These are phyloP conservation scores for Candida nanaspora DNA, from an alignment of 805 yeast genomes.

Conservation along the genomic window DNA sequence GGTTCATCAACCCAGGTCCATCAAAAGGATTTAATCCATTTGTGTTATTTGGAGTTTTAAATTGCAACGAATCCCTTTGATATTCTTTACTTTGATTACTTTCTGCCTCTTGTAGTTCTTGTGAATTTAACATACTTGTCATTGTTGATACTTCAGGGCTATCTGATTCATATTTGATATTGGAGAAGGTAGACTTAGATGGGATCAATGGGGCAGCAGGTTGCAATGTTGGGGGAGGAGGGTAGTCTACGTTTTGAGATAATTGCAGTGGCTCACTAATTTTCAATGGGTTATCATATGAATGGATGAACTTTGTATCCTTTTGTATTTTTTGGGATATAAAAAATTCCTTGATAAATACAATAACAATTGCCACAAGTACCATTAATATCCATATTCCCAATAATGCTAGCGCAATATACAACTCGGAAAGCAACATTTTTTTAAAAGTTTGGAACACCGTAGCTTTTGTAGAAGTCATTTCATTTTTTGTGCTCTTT, in stretches of 20 bases:
- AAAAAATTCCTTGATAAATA: constrained; percentile 5
- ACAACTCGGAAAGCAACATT: constrained; percentile 37
- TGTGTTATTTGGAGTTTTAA: too few species aligned
- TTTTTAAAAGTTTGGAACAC: constrained; percentile 27
- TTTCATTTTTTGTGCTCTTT: constrained; percentile 14
- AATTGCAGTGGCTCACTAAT: background rate
- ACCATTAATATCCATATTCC: constrained; percentile 43
- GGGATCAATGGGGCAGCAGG: too few species aligned
- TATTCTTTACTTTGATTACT: too few species aligned
- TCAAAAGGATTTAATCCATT: background rate
- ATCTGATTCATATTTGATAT: too few species aligned
- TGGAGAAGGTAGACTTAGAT: too few species aligned
- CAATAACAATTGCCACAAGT: constrained; percentile 10
- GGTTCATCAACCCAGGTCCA: background rate
- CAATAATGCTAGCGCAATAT: constrained; percentile 36
- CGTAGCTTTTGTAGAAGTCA: constrained; percentile 17
- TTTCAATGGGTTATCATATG: background rate
- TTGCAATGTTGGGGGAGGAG: too few species aligned
- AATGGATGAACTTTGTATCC: background rate
- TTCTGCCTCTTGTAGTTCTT: too few species aligned
- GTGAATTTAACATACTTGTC: too few species aligned
- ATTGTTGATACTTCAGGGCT: too few species aligned
- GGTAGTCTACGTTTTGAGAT: too few species aligned
- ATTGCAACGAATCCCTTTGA: too few species aligned
- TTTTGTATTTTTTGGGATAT: background rate